Percentiles rank a stretch among this genome's conserved stretches.
Conservation (phyloP, 116 monocot species). For the Dioscorea cayenensis region DNA sequence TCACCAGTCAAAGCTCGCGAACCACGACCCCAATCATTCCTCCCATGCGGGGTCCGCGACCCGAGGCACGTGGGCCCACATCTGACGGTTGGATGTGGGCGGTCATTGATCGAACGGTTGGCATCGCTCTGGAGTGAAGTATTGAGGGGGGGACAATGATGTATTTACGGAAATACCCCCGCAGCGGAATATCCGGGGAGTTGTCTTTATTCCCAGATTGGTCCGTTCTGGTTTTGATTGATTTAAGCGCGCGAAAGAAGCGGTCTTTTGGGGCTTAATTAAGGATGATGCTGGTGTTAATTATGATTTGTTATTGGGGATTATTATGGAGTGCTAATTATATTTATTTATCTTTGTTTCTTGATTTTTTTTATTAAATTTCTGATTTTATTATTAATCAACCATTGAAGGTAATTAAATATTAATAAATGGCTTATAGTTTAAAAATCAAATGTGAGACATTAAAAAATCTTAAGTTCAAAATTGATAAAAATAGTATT, state of each 20-base stretch:
- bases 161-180: conserved; percentile 2
- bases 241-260: conserved; percentile 2
- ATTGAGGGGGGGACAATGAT: too few species aligned
- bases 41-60: not conserved
- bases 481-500: too few species aligned
- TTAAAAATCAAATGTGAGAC: too few species aligned
- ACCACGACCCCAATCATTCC: conserved; percentile 17
- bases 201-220: not conserved
- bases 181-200: conserved; percentile 5
- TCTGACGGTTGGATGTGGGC: not conserved
- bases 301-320: too few species aligned
- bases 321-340: too few species aligned
- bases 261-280: not conserved
- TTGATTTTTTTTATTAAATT: too few species aligned
- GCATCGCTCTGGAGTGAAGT: not conserved
- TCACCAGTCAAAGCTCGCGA: conserved; percentile 9
- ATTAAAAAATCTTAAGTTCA: too few species aligned
- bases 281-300: not conserved
- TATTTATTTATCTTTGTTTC: too few species aligned
- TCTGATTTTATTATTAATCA: too few species aligned
- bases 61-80: not conserved
- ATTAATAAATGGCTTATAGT: too few species aligned
- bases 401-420: too few species aligned
- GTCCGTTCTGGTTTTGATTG: not conserved
- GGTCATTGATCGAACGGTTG: not conserved